These are phyloP conservation scores for Heritiera fomes DNA, from an alignment of 345 rosid species.

Conservation along the genomic window DNA sequence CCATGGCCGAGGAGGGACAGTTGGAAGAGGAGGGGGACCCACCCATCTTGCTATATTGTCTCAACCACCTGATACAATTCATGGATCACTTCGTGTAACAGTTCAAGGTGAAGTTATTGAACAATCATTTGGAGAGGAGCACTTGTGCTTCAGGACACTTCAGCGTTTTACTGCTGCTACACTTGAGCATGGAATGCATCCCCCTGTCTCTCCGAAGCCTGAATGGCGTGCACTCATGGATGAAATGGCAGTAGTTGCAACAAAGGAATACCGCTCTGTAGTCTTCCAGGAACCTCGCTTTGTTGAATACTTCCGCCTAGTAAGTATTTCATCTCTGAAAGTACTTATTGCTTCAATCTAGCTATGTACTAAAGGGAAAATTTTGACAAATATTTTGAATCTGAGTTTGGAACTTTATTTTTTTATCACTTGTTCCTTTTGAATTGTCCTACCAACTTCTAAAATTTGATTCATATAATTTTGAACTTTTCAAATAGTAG, in stretches of 20 bases:
- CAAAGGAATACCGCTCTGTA: slow-evolving; percentile 80
- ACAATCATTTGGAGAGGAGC: slow-evolving; percentile 92
- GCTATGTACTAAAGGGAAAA: not conserved
- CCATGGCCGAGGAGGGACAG: slow-evolving; percentile 98
- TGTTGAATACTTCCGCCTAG: slow-evolving; percentile 94
- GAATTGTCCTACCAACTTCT: not conserved
- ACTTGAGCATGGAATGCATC: slow-evolving; percentile 93
- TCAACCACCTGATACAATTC: slow-evolving; percentile 95
- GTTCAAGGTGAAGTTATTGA: slow-evolving; percentile 98
- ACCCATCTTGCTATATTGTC: slow-evolving; percentile 97
- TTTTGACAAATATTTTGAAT: not conserved
- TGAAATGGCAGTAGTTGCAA: slow-evolving; percentile 86
- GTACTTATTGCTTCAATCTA: not conserved
- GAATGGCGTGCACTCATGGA: slow-evolving; percentile 98
- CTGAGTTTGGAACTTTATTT: not conserved
- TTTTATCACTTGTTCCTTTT: not conserved
- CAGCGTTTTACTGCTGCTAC: slow-evolving; percentile 98
- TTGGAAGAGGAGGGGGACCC: slow-evolving; percentile 98
- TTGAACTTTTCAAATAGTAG: not conserved
- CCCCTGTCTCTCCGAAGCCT: slow-evolving; percentile 90
- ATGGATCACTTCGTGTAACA: slow-evolving; percentile 87
- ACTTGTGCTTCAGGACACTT: slow-evolving; percentile 87
- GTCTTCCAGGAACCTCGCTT: slow-evolving; percentile 94
- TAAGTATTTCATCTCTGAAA: slow-evolving; percentile 33
- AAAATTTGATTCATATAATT: not conserved